phyloP scores from a whole-genome alignment of 2,329 filamentous ascomycete genomes.

The Alternaria arbusti region DNA sequence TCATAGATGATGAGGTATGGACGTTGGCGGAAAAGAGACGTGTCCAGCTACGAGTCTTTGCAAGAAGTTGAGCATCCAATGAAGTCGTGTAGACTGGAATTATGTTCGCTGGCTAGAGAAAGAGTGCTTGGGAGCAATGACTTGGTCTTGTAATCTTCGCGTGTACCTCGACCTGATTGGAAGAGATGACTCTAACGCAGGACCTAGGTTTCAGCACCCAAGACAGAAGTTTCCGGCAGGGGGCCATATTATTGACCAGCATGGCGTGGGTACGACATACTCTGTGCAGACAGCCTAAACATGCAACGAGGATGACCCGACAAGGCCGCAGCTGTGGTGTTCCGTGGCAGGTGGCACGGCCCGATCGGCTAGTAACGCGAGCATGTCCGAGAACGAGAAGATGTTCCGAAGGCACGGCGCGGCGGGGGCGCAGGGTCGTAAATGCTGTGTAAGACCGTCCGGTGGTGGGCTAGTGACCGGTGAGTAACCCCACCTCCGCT shows the following conservation, averaged over 20 bases:
- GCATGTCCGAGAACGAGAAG: neutral
- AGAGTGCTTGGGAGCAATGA: neutral
- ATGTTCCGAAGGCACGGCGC: neutral
- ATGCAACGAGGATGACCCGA: neutral
- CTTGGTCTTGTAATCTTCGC: neutral
- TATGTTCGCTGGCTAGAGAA: neutral
- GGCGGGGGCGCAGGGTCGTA: neutral
- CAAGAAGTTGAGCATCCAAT: neutral
- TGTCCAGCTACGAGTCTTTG: neutral
- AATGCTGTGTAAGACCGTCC: neutral
- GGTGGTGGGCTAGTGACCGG: neutral
- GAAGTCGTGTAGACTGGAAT: neutral
- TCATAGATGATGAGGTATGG: neutral
- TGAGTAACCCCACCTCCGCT: neutral
- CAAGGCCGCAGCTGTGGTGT: neutral
- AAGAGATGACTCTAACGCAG: neutral
- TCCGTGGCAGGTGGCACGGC: neutral
- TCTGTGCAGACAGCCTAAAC: neutral
- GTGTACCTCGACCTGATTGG: neutral
- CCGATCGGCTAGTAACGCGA: neutral
- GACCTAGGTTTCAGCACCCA: neutral
- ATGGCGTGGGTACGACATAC: neutral
- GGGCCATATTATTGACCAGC: too few species aligned
- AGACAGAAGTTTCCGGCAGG: neutral
- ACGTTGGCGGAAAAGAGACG: neutral